Evolutionary conservation across 148 eudicot genomes (phyloP), one percentile per base, ranked within the genome.

Genomic region (Spergularia bocconei): DNA sequence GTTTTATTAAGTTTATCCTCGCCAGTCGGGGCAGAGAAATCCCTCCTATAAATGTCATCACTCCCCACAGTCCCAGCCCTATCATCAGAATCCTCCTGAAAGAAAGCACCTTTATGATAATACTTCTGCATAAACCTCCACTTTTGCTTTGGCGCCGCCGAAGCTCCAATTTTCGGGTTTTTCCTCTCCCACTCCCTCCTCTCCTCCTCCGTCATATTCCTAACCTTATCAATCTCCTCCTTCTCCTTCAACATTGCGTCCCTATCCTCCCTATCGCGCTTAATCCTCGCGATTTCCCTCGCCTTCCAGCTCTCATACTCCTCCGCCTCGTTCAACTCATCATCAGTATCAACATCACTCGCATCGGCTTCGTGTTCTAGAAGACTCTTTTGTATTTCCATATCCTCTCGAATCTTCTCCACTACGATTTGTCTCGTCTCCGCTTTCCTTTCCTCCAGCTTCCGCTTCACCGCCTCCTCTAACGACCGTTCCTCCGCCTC

Each of bases 111-210:
- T 74, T 90, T 91, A 29, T 93, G 98, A 79, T 87, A 93, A 67
- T 93, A 93, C 82, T 93, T 93, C 91, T 93, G 98, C 98, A 93
- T 93, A 75, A 93, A 93, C 80, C 86, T 80, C 98, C 97, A 93
- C 63, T 93, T 93, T 79, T 87, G 91, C 82, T 93, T 93, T 33
- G 87, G 13, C 19, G 5, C 59, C 19, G 5, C 59, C 0, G 9
- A n/a, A 14, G 79, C 16, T 0, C 83, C 63, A 5, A 81, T 84
- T 70, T 84, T 89, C 0, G 94, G 94, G 66, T 91, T 93, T 85
- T 77, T 91, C 87, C 95, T 84, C 85, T 90, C 98, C 97, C 97
- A 93, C 53, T 91, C 98, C 54, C 90, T 90, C 83, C 98, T 86
- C 86, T 93, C 98, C 50, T 90, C 98, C 84, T 89, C 97, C 0